phyloP scores from a whole-genome alignment of 2,329 filamentous ascomycete species.

The Dendrostoma leiphaemia region DNA sequence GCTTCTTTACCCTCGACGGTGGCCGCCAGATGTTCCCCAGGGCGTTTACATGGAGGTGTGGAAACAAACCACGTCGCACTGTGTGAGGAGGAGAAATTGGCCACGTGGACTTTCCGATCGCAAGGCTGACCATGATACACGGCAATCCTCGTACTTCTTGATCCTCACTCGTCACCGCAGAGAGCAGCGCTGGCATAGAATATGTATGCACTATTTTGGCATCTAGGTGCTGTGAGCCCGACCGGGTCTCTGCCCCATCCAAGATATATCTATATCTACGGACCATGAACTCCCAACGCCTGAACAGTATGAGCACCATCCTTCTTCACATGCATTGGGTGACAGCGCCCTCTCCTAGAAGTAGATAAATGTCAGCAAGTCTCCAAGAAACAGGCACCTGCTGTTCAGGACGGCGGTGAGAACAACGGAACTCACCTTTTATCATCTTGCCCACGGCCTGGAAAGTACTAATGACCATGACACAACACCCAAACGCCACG shows the following conservation, averaged over 20 bases:
- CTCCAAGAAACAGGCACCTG: background rate
- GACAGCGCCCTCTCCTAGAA: slow-evolving; percentile 26
- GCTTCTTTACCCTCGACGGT: too few species aligned
- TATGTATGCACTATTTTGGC: background rate
- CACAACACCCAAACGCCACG: slow-evolving; percentile 27
- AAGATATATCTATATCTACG: background rate
- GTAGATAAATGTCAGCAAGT: background rate
- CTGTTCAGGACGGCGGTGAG: background rate
- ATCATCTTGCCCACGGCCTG: slow-evolving; percentile 29
- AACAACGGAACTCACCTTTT: slow-evolving; percentile 21
- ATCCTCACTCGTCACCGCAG: too few species aligned
- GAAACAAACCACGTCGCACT: too few species aligned
- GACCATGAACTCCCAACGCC: background rate
- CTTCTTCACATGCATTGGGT: slow-evolving; percentile 25
- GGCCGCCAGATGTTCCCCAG: too few species aligned
- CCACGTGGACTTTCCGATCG: too few species aligned
- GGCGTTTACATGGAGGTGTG: too few species aligned
- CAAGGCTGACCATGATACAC: too few species aligned
- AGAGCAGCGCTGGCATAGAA: too few species aligned
- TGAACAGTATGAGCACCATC: background rate
- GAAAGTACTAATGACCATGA: slow-evolving; percentile 30
- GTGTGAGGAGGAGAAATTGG: too few species aligned
- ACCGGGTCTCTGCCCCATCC: background rate
- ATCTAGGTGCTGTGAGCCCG: background rate
- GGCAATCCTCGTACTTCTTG: too few species aligned